Base-by-base conservation (phyloP, 164 flowering plant species). In the Aristolochia contorta region DNA sequence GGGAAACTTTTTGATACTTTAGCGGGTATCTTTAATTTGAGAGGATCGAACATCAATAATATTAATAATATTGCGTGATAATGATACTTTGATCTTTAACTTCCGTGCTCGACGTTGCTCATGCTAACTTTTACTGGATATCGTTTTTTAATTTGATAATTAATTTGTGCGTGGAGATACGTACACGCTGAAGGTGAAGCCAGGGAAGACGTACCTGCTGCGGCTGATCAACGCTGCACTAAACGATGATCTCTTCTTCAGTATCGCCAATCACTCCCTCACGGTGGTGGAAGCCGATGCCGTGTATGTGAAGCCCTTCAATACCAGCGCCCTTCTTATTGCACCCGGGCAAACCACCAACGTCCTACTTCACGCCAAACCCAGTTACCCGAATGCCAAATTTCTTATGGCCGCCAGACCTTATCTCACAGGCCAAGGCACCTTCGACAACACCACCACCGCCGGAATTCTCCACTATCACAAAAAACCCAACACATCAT, bases 211-310 rank as follows among this genome's bases (percentile, higher is more conserved):
- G 0, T 76, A 78, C 45, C 76, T 82, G 24, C 81, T 82, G 18
- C 79, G 82, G 1, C 7, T 82, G 41, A 80, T 82, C 81, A 82
- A 80, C 50, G 87, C 83, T 62, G 86, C 86, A 71, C 82, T 80
- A 74, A 82, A 82, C 52, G 78, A 78, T 54, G 81, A 82, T 62
- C 83, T 83, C 57, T 83, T 79, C 76, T 83, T 83, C 74, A 71
- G 78, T 72, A 75, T 83, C 0, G 83, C 85, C 56, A 68, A 73
- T 69, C 88, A 83, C 63, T 59, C 70, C 20, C 61, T 83, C 45
- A 81, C 79, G 16, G 78, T 81, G 2, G 84, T 83, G 1, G 85
- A 75, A 49, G 79, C 71, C 3, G 88, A 83, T 46, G 88, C 85
- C 12, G 25, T 56, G 27, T 83, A 81, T 24, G 71, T 69, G n/a